Conservation (phyloP, 257 asterid genomes). For the Solanum chiquidenum region DNA sequence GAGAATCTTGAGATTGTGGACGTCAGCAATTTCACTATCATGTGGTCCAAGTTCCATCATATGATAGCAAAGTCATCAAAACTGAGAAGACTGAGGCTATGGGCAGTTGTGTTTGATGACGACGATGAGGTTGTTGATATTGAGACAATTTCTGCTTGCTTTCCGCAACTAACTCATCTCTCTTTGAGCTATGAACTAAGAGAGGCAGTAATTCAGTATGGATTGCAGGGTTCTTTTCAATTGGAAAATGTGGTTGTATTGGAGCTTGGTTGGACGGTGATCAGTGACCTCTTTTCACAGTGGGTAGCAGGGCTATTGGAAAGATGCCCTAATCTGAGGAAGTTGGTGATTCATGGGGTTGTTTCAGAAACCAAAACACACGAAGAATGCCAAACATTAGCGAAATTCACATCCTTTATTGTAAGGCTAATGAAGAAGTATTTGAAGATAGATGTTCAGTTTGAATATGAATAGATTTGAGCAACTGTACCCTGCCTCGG, state of each 20-base stretch:
- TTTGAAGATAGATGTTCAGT: conserved; percentile 57
- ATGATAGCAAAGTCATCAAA: conserved; percentile 80
- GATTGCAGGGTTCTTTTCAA: conserved; percentile 57
- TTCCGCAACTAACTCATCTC: conserved; percentile 59
- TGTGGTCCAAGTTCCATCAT: conserved; percentile 84
- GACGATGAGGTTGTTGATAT: conserved; percentile 84
- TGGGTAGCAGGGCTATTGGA: conserved; percentile 77
- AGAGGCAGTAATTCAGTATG: conserved; percentile 61
- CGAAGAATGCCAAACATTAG: conserved; percentile 72
- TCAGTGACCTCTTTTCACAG: conserved; percentile 53
- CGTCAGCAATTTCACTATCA: conserved; percentile 82
- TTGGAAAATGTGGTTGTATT: conserved; percentile 64
- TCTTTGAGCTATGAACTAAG: conserved; percentile 71
- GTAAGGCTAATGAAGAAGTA: conserved; percentile 72
- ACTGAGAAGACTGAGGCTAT: conserved; percentile 64
- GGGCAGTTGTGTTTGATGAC: conserved; percentile 91
- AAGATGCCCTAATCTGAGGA: conserved; percentile 62
- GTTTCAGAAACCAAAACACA: conserved; percentile 86
- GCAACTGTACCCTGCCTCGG: not conserved
- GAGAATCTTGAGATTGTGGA: conserved; percentile 82
- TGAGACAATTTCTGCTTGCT: conserved; percentile 73
- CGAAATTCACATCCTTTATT: conserved; percentile 59
- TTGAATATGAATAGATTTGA: conserved; percentile 52
- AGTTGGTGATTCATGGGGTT: conserved; percentile 69
- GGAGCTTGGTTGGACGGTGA: conserved; percentile 92